Conservation (phyloP, 495 filamentous ascomycete species). For the Barbatosphaeria neglecta region DNA sequence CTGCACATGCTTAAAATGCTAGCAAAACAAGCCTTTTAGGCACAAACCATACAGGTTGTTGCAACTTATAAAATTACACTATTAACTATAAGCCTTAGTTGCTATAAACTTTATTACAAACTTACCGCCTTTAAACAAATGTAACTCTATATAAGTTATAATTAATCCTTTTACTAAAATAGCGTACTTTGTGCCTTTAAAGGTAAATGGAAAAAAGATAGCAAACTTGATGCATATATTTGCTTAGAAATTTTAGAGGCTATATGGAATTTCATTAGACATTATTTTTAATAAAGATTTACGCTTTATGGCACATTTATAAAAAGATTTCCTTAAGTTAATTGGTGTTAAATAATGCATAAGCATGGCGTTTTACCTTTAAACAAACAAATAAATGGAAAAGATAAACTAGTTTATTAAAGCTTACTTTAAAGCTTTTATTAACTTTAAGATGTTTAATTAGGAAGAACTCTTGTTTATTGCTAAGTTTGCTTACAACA, state of each 20-base stretch:
- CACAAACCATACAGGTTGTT: neutral
- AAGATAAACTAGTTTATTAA: neutral
- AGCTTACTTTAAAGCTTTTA: neutral
- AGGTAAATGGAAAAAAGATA: neutral
- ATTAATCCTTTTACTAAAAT: neutral
- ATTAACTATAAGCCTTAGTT: neutral
- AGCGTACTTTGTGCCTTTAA: neutral
- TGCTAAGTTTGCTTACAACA: neutral
- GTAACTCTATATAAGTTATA: neutral
- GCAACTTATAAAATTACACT: neutral
- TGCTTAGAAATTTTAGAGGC: neutral
- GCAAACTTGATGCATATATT: neutral
- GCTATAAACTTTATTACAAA: slow-evolving; percentile 1
- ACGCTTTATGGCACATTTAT: neutral
- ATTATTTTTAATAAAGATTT: neutral
- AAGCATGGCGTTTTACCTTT: neutral
- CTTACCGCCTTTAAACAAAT: neutral
- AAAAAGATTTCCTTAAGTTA: neutral
- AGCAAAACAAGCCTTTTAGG: neutral
- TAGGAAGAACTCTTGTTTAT: neutral
- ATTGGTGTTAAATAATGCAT: neutral
- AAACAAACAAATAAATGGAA: slow-evolving; percentile 1
- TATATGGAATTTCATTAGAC: neutral
- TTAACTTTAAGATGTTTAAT: neutral
- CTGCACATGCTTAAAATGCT: neutral